Base-by-base conservation (phyloP, 768 basidiomycete species). In the Sporobolomyces roseus region DNA sequence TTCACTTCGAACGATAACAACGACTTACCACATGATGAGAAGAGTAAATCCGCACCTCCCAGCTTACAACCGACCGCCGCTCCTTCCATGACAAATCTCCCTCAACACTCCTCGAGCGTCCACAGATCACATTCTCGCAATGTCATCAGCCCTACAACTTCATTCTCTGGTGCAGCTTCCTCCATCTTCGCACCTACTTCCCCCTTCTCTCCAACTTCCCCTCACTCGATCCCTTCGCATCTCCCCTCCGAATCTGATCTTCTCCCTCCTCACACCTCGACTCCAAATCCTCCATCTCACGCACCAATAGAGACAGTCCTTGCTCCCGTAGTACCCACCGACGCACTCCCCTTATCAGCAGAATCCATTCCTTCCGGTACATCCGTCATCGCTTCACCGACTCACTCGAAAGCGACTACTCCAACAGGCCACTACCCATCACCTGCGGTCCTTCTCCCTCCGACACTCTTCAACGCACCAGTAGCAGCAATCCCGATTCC, bases 401-500 rank as follows among this genome's bases (percentile, higher is more conserved):
- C 45, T 1, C 6, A 58, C 9, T 66, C 67, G 8, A 51, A 51
- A 25, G 61, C 41, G 1, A 19, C 51, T 9, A 66, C 64, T 2
- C 67, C 71, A 19, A 63, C 46, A 19, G 62, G 63, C 19, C 49
- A 30, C 33, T 1, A 30, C 30, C 63, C 65, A 13, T 55, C 56
- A 9, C 67, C 71, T 9, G 56, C 64, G 19, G 71, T 73, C 46
- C 61, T 73, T 21, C 64, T 73, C 50, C 71, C 71, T 23, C 71
- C 71, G 21, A 63, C 61, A 6, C 61, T 73, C 14, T 61, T 73
- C 71, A 73, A 73, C 53, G 67, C 67, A 8, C 71, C 67, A 32
- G 67, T 66, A 29, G 71, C 71, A 0, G 71, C 67, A 46, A 69
- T 73, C 33, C 71, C 71, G 41, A 73, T 73, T 46, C 71, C 71